These are phyloP conservation scores for Candida glaebosa DNA, from an alignment of 805 yeast species.

Conservation along the genomic window DNA sequence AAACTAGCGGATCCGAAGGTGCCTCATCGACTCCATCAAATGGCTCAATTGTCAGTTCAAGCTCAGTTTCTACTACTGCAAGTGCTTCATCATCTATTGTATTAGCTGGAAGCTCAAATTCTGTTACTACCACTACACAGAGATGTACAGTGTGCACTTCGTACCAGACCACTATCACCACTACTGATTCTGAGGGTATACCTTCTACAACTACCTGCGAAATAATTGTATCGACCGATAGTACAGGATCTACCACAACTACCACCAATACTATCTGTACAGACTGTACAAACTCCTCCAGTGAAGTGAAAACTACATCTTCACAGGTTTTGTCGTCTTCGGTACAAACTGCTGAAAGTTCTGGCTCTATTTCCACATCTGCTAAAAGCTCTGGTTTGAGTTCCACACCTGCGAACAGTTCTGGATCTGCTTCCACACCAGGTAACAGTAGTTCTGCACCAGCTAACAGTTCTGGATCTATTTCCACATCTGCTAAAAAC, in stretches of 20 bases:
- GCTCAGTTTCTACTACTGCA: slow-evolving; percentile 20
- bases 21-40: no score
- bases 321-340: no score
- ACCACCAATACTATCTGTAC: neutral
- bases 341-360: no score
- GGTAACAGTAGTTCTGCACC: slow-evolving; percentile 6
- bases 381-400: no score
- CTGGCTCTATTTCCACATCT: no score
- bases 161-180: slow-evolving; percentile 14
- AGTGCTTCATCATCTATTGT: slow-evolving; percentile 7
- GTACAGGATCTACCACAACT: slow-evolving; percentile 1
- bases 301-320: no score
- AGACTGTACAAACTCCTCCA: slow-evolving; percentile 1
- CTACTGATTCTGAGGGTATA: slow-evolving; percentile 12
- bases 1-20: no score
- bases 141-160: slow-evolving; percentile 7
- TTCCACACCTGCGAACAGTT: no score
- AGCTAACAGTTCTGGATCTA: no score
- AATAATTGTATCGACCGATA: slow-evolving; percentile 13
- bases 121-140: slow-evolving; percentile 2
- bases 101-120: neutral
- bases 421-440: slow-evolving; percentile 20
- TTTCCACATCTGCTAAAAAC: no score
- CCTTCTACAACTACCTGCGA: slow-evolving; percentile 15
- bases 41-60: no score